Base-by-base conservation (phyloP, 176 grass and related monocot genomes). In the Carex parvula region DNA sequence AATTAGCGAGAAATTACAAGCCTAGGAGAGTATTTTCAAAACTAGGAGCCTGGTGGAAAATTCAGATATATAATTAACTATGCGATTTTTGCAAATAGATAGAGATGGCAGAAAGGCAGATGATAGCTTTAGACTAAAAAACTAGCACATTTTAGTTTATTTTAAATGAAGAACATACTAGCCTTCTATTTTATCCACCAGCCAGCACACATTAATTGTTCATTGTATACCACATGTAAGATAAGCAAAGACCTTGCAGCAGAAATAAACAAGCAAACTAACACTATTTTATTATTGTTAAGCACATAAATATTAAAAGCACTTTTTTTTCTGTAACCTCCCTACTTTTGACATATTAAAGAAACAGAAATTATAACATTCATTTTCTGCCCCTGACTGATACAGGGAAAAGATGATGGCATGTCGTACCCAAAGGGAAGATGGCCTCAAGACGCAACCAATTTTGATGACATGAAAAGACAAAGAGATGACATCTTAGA, bases 391-490 rank as follows among this genome's bases (percentile, higher is more conserved):
- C 69, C 69, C 18, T 4, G 21, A 72, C 39, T 72, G 18, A 72
- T 46, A 18, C 60, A 81, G 79, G 60, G 6, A 81, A 81, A 81
- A 44, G 33, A 81, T 42, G 79, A 81, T 63, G 79, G 64, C n/a
- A 13, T 63, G 39, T 58, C 18, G 3, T 81, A 81, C 58, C 79
- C 58, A 42, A 59, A 61, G 42, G 57, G 58, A 61, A 81, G 60
- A 81, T 81, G 79, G 79, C 30, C 32, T 18, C 79, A 64, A 63
- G 79, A 81, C 10, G 79, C 79, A 63, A 33, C 79, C 13, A 33
- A 81, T 41, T 41, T 63, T 42, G 32, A 64, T 32, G 48, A 44
- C 5, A 18, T 46, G 35, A 35, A 61, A 64, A 63, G 60, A 21
- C 79, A 64, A 81, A 24, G 79, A 64, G 79, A 63, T 5, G 17